Conservation (phyloP, 169 alveolate species). For the Miamiensis avidus region DNA sequence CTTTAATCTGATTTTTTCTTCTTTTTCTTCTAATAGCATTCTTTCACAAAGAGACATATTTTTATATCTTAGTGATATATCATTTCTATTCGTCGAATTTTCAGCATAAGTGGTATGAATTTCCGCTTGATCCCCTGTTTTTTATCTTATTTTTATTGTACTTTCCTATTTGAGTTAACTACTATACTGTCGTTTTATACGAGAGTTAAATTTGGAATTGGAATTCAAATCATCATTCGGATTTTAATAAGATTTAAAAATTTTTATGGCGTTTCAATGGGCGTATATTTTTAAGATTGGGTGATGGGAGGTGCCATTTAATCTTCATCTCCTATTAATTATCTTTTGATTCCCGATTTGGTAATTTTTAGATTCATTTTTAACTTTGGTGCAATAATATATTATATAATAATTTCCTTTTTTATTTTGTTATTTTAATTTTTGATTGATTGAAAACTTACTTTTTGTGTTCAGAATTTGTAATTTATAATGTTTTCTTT, state of each 20-base stretch:
- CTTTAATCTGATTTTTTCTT: too few relatives aligned
- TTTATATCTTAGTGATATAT: background rate
- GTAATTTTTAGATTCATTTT: background rate
- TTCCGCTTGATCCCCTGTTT: background rate
- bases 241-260: too few relatives aligned
- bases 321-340: background rate
- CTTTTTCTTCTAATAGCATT: background rate
- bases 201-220: background rate
- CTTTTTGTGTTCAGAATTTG: too few relatives aligned
- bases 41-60: background rate
- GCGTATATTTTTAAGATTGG: background rate
- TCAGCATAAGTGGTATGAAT: background rate
- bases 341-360: background rate
- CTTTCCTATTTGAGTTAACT: background rate
- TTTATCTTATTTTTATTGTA: background rate
- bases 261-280: background rate
- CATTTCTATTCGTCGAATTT: background rate
- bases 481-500: too few relatives aligned
- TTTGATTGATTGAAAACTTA: too few relatives aligned
- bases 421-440: too few relatives aligned
- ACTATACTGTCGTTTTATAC: too few relatives aligned
- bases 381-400: background rate
- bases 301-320: background rate
- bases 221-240: background rate
- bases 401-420: too few relatives aligned